Percentiles rank a stretch among this genome's conserved stretches.
Evolutionary conservation across 768 basidiomycete species (phyloP).

Genomic region (Astraeus odoratus): DNA sequence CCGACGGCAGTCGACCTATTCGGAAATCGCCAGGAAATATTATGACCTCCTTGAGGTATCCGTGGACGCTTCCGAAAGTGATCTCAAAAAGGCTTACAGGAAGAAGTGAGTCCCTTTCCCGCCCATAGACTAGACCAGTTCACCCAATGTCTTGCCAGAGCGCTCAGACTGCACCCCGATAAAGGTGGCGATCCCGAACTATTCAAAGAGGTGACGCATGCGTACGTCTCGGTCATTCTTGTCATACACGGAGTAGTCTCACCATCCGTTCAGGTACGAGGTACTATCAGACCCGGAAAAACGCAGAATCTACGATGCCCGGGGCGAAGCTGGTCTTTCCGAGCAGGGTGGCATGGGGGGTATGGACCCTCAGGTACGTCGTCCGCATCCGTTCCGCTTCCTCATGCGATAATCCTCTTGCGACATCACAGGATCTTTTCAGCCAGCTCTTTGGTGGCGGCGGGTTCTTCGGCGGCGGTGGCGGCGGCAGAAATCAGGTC

Average conservation of each 20-base stretch:
- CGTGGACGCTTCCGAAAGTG: slow-evolving; percentile 70
- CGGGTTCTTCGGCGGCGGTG: slow-evolving; percentile 64
- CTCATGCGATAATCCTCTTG: background rate
- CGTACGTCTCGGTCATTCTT: slow-evolving; percentile 47
- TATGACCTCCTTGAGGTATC: slow-evolving; percentile 89
- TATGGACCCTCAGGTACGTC: slow-evolving; percentile 87
- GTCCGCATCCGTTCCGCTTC: background rate
- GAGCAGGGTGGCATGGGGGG: slow-evolving; percentile 88
- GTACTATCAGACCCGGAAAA: slow-evolving; percentile 85
- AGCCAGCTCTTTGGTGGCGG: slow-evolving; percentile 91
- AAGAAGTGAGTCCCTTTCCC: slow-evolving; percentile 62
- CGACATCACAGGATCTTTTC: slow-evolving; percentile 71
- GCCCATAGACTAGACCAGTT: background rate
- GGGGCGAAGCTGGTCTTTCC: slow-evolving; percentile 86
- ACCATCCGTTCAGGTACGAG: slow-evolving; percentile 60
- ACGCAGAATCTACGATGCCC: slow-evolving; percentile 76
- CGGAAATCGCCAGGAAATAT: slow-evolving; percentile 53
- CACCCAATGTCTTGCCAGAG: slow-evolving; percentile 38
- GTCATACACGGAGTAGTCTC: slow-evolving; percentile 1
- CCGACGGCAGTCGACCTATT: slow-evolving; percentile 1
- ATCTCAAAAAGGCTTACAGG: slow-evolving; percentile 93
- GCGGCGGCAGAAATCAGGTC: slow-evolving; percentile 61
- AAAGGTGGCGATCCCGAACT: slow-evolving; percentile 94
- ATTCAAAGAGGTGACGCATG: slow-evolving; percentile 97
- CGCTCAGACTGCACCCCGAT: slow-evolving; percentile 81